Base-by-base conservation (phyloP, 2,329 filamentous ascomycete genomes). In the Penicillium occitanis region DNA sequence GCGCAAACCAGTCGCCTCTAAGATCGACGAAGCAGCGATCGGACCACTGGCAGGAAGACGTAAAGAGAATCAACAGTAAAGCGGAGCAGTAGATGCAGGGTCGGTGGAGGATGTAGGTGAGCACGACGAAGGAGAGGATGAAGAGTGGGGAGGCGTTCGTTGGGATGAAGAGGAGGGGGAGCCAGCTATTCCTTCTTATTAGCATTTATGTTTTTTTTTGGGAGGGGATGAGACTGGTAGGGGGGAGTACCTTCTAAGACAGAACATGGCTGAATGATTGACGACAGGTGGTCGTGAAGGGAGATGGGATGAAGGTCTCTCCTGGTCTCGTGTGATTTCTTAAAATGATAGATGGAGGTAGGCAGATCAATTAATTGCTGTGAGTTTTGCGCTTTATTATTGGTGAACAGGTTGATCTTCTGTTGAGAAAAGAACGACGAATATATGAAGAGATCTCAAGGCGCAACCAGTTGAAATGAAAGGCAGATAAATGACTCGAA, bases 41-140 rank as follows among this genome's bases (percentile, higher is more conserved):
- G 70, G 90, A 91, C 91, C 91, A 95, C 85, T 93, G 90, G 79
- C 91, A 95, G 30, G 90, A 93, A 30, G 93, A 96, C 71, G 93
- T 86, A 83, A 97, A 96, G 72, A 99, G 92, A 72, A 98, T 93
- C 70, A 97, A 86, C 59, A 99, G 91, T 63, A 99, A 90, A 68
- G 97, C 89, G 68, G 93, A 97, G 86, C 95, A 99, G 85, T 99
- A 99, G 72, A 97, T 90, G 83, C 95, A 99, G 63, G 95, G 95
- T 64, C 94, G 90, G 81, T 97, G 96, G 73, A 99, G 89, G 80
- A 96, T 91, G 84, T 97, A 98, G 70, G 93, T 97, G 78, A 93
- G 92, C 70, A 92, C 85, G 82, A 99, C 90, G 84, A 95, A 92
- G 80, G 92, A 87, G 81, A 94, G 87, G 77, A 95, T 91, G 82